These are phyloP conservation scores for Ormosia emarginata DNA, from an alignment of 306 rosid genomes.

Conservation along the genomic window DNA sequence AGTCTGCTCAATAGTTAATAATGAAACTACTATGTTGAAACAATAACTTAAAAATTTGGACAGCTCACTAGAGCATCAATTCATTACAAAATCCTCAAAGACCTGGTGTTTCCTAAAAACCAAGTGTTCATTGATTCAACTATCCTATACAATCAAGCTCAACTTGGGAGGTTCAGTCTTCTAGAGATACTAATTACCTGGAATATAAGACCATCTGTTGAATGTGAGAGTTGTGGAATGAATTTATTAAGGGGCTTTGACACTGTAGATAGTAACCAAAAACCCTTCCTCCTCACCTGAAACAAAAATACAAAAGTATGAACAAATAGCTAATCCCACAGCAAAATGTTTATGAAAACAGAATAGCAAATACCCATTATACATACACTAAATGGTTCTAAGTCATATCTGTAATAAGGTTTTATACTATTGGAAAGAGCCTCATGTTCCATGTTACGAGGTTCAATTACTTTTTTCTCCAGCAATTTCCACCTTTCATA, in stretches of 20 bases:
- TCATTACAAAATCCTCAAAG: constrained; percentile 4
- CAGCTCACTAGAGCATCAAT: not conserved
- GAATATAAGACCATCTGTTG: constrained; percentile 92
- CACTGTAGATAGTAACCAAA: constrained; percentile 93
- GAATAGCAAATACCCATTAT: constrained; percentile 4
- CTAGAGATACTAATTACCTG: constrained; percentile 55
- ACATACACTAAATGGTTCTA: constrained; percentile 93
- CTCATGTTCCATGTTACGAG: constrained; percentile 85
- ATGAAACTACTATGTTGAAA: not conserved
- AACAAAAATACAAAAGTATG: constrained; percentile 16
- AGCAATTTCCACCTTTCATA: constrained; percentile 94
- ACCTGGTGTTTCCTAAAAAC: not conserved
- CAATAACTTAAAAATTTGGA: not conserved
- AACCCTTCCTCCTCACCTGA: constrained; percentile 98
- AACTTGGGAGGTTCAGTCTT: not conserved
- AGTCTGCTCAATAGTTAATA: not conserved
- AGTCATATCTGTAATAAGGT: constrained; percentile 87
- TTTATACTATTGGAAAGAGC: constrained; percentile 54
- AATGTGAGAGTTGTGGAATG: constrained; percentile 91
- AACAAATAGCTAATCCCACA: constrained; percentile 19
- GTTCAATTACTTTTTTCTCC: constrained; percentile 97
- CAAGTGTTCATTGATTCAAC: not conserved
- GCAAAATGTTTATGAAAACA: constrained; percentile 13
- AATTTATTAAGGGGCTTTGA: constrained; percentile 83
- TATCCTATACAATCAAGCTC: not conserved